A percentile compares a stretch with the other conserved stretches of the same genome.
phyloP scores from a whole-genome alignment of 208 protist genomes.

The Vickermania spadyakhi region DNA sequence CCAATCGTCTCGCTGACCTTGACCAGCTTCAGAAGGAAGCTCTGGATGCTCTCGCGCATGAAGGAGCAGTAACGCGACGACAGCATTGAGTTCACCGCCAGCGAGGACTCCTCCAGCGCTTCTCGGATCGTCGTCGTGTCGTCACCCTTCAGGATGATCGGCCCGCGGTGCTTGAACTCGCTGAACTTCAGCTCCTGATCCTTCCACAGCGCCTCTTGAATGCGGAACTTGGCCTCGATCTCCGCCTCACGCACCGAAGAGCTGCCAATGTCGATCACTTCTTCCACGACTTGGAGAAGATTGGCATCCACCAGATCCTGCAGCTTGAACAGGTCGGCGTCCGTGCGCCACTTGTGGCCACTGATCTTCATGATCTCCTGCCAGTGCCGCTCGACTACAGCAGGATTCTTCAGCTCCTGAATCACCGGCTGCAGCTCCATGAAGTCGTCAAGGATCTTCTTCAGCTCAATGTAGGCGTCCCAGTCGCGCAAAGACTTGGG shows the following conservation, averaged over 20 bases:
- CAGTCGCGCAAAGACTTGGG: conserved; percentile 91
- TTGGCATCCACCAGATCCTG: conserved; percentile 89
- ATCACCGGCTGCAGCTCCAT: conserved; percentile 93
- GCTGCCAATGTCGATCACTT: conserved; percentile 94
- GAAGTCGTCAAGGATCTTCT: conserved; percentile 94
- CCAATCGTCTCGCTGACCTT: conserved; percentile 89
- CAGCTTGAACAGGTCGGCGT: conserved; percentile 92
- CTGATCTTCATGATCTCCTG: conserved; percentile 89
- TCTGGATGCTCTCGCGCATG: conserved; percentile 87
- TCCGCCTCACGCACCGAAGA: conserved; percentile 94
- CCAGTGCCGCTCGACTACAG: conserved; percentile 94
- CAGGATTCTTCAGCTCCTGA: conserved; percentile 85
- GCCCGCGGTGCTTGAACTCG: conserved; percentile 92
- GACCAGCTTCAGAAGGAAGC: conserved; percentile 89
- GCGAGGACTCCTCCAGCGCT: conserved; percentile 92
- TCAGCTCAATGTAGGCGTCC: conserved; percentile 93
- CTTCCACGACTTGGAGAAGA: conserved; percentile 79
- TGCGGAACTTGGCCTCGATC: conserved; percentile 92
- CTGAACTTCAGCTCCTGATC: conserved; percentile 91
- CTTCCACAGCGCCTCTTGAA: conserved; percentile 89
- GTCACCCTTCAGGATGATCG: conserved; percentile 90
- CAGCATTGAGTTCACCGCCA: conserved; percentile 91
- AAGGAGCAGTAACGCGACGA: conserved; percentile 91
- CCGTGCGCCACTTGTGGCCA: conserved; percentile 82
- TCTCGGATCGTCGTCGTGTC: conserved; percentile 86